These are phyloP conservation scores for Globisporangium perplexum DNA, from an alignment of 352 stramenopile species.

Conservation along the genomic window DNA sequence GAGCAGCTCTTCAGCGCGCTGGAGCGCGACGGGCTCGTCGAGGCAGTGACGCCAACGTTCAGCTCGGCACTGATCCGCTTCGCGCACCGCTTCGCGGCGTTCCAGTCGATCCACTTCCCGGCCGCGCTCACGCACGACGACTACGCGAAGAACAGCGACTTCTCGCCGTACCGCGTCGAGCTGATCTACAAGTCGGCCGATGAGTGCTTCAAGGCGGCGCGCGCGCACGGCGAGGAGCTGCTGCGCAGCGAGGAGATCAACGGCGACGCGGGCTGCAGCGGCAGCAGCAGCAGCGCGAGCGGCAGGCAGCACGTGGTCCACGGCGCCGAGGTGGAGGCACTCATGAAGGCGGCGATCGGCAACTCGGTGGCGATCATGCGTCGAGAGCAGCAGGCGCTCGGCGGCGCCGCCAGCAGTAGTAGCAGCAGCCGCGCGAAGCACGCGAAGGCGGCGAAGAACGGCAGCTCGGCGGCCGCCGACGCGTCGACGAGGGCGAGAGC, in stretches of 20 bases:
- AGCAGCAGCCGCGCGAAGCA: slow-evolving; percentile 21
- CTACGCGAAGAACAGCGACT: slow-evolving; percentile 73
- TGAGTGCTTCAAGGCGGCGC: slow-evolving; percentile 78
- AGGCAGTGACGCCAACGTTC: slow-evolving; percentile 40
- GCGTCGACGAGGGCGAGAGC: slow-evolving; percentile 5
- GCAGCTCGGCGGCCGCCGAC: not conserved
- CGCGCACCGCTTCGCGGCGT: slow-evolving; percentile 70
- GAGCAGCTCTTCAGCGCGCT: slow-evolving; percentile 48
- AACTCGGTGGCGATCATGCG: slow-evolving; percentile 60
- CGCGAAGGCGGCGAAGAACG: slow-evolving; percentile 23
- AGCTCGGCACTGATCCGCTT: slow-evolving; percentile 66
- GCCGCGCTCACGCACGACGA: slow-evolving; percentile 66
- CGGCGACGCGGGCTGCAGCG: slow-evolving; percentile 6
- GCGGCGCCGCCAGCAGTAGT: too few species aligned
- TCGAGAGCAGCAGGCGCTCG: slow-evolving; percentile 27
- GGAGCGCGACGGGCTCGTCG: slow-evolving; percentile 64
- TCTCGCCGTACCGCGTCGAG: slow-evolving; percentile 59
- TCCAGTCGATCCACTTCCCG: slow-evolving; percentile 69
- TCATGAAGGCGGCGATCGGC: slow-evolving; percentile 56
- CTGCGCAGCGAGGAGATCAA: slow-evolving; percentile 30
- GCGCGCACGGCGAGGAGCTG: slow-evolving; percentile 42
- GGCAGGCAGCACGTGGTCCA: slow-evolving; percentile 16
- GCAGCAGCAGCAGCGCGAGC: slow-evolving; percentile 5
- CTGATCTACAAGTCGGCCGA: slow-evolving; percentile 83
- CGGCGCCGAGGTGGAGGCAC: slow-evolving; percentile 37